Conservation (phyloP, 176 grass and related monocot species). For the Leersia perrieri region DNA sequence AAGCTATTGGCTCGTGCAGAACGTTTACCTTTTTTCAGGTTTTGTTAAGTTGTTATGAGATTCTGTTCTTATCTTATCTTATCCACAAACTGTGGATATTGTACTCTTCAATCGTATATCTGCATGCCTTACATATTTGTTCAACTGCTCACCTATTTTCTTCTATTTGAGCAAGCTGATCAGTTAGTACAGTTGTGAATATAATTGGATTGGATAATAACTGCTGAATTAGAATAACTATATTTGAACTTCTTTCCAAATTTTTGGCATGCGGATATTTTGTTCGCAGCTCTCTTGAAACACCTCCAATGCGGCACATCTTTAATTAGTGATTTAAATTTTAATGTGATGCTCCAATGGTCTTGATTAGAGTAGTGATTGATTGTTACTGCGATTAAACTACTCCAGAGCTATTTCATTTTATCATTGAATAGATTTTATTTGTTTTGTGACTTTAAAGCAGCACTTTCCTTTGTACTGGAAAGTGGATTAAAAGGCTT, state of each 20-base stretch:
- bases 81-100: neutral
- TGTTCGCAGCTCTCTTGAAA: neutral
- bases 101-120: neutral
- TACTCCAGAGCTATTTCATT: neutral
- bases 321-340: neutral
- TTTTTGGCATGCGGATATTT: neutral
- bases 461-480: neutral
- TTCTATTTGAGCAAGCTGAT: neutral
- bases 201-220: conserved; percentile 20
- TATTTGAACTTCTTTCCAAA: neutral
- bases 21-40: neutral
- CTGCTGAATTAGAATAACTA: neutral
- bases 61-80: neutral
- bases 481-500: neutral
- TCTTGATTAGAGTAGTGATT: conserved; percentile 6
- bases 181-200: neutral
- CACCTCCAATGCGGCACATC: neutral
- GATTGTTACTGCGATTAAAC: neutral
- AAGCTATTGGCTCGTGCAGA: neutral
- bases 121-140: neutral
- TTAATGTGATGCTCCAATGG: neutral
- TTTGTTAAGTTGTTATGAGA: neutral
- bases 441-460: neutral
- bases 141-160: conserved; percentile 1
- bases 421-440: neutral